A percentile compares a stretch with the other conserved stretches of the same genome.
Evolutionary conservation across 805 yeast species (phyloP).

Genomic region (Saccharomycopsis lassenensis): DNA sequence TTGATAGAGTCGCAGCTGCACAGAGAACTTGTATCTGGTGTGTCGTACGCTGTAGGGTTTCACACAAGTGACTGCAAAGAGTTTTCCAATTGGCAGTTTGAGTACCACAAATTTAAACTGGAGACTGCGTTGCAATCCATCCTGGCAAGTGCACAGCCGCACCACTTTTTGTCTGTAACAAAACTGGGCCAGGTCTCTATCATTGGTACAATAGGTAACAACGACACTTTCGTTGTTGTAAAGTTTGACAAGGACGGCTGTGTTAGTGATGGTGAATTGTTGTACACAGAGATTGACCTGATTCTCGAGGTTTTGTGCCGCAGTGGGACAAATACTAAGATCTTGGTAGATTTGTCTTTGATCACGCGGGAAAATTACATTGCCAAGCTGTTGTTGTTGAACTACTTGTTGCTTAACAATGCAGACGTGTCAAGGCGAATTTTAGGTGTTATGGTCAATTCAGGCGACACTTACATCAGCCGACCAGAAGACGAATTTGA

Average conservation of each 20-base stretch:
- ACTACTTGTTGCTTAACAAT: too few species aligned
- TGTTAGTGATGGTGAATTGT: too few species aligned
- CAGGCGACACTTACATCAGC: slow-evolving; percentile 27
- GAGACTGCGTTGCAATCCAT: slow-evolving; percentile 35
- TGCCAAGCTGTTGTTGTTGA: slow-evolving; percentile 14
- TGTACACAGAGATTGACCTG: too few species aligned
- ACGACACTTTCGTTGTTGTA: slow-evolving; percentile 36
- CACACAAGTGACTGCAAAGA: slow-evolving; percentile 18
- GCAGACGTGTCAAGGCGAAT: too few species aligned
- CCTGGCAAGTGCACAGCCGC: slow-evolving; percentile 32
- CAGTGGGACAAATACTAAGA: too few species aligned
- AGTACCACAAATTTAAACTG: slow-evolving; percentile 21
- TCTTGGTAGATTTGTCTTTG: too few species aligned
- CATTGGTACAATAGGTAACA: slow-evolving; percentile 39
- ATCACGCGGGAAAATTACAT: slow-evolving; percentile 19
- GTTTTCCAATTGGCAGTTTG: background rate
- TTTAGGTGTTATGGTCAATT: slow-evolving; percentile 31
- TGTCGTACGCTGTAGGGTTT: slow-evolving; percentile 40
- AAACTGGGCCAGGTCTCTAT: slow-evolving; percentile 39
- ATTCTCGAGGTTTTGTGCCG: too few species aligned
- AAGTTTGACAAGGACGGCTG: slow-evolving; percentile 22
- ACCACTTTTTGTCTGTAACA: slow-evolving; percentile 37
- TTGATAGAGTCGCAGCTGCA: slow-evolving; percentile 39
- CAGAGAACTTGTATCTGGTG: slow-evolving; percentile 40
- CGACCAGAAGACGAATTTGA: background rate